phyloP scores from a whole-genome alignment of 176 grass and related monocot species.

The Hyparrhenia diplandra region DNA sequence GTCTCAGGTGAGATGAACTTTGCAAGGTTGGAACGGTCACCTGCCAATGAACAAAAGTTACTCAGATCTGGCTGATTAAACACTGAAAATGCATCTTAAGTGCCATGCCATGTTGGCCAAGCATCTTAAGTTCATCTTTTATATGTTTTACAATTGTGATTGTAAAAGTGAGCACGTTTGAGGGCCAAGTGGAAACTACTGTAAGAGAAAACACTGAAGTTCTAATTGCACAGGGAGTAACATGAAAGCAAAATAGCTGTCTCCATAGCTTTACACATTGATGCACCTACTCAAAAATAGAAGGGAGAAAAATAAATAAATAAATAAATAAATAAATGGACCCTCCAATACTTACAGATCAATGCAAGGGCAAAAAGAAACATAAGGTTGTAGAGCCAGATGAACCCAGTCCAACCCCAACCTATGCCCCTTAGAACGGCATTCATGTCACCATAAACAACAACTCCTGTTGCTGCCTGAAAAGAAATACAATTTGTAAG shows the following conservation, averaged over 20 bases:
- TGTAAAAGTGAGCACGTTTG: not conserved
- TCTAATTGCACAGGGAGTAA: not conserved
- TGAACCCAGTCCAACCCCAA: not conserved
- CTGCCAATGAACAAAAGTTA: not conserved
- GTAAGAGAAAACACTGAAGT: not conserved
- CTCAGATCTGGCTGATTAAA: too few relatives aligned
- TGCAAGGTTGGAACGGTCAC: not conserved
- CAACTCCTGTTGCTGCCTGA: not conserved
- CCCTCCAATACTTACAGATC: not conserved
- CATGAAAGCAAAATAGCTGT: not conserved
- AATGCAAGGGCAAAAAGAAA: not conserved
- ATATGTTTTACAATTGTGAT: not conserved
- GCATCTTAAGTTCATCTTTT: not conserved
- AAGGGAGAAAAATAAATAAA: not conserved
- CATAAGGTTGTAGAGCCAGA: not conserved
- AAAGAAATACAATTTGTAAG: not conserved
- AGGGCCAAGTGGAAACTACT: not conserved
- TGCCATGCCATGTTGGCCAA: too few relatives aligned
- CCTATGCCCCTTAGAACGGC: not conserved
- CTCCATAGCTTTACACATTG: not conserved
- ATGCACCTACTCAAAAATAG: not conserved
- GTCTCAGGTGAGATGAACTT: not conserved
- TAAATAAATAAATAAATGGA: not conserved
- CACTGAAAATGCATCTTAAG: too few relatives aligned
- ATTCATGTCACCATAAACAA: slow-evolving; percentile 2